A percentile compares a stretch with the other conserved stretches of the same genome.
Evolutionary conservation across 805 yeast genomes (phyloP).

Genomic region (Wickerhamomyces ciferrii): DNA sequence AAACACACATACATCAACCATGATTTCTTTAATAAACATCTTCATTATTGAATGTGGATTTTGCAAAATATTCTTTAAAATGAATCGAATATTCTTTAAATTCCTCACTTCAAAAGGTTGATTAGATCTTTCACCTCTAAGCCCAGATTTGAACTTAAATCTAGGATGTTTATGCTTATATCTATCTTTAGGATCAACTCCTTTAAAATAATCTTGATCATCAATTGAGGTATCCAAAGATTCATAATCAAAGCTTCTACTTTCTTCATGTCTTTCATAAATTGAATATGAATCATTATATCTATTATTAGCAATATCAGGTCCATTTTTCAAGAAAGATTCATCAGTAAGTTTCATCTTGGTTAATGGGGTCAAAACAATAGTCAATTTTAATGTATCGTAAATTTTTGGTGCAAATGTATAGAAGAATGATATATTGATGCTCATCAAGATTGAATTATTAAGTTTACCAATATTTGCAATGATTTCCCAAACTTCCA

Average conservation of each 20-base stretch:
- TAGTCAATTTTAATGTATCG: background rate
- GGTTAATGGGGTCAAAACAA: background rate
- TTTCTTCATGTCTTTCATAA: background rate
- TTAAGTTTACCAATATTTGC: background rate
- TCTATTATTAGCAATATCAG: background rate
- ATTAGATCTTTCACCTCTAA: too few species aligned
- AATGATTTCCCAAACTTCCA: background rate
- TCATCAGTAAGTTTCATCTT: background rate
- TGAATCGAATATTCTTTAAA: too few species aligned
- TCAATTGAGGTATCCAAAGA: too few species aligned
- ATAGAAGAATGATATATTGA: background rate
- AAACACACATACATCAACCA: too few species aligned
- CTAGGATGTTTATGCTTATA: too few species aligned
- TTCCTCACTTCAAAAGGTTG: too few species aligned
- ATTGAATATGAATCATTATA: background rate
- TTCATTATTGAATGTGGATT: too few species aligned
- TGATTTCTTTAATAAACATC: too few species aligned
- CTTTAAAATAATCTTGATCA: too few species aligned
- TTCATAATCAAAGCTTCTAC: background rate
- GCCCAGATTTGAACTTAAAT: too few species aligned
- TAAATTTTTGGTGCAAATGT: background rate
- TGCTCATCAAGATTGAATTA: background rate
- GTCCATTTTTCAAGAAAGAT: background rate
- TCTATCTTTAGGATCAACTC: too few species aligned
- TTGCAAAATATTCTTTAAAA: too few species aligned